A percentile compares a stretch with the other conserved stretches of the same genome.
Conservation (phyloP, 2,329 filamentous ascomycete genomes). For the Colletotrichum costaricense region DNA sequence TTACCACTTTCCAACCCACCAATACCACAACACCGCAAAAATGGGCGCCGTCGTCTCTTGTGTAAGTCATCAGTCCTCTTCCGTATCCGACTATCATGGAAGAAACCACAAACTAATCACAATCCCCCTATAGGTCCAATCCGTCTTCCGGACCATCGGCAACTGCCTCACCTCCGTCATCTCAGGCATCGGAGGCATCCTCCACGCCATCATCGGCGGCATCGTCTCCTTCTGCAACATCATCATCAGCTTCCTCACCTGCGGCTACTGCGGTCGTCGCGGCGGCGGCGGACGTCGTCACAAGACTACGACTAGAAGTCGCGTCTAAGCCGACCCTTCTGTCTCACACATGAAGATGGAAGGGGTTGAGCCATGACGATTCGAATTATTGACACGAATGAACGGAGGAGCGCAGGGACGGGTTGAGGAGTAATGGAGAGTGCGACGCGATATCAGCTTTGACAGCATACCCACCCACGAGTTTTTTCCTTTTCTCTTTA, state of each 20-base stretch:
- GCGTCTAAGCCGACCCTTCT: constrained; percentile 42
- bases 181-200: constrained; percentile 72
- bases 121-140: constrained; percentile 58
- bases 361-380: neutral
- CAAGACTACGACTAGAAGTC: constrained; percentile 44
- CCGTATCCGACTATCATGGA: constrained; percentile 30
- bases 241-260: constrained; percentile 74
- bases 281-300: constrained; percentile 43
- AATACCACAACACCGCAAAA: constrained; percentile 47
- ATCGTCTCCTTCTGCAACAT: constrained; percentile 74
- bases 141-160: constrained; percentile 73
- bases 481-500: neutral
- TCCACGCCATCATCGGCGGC: constrained; percentile 75
- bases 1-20: constrained; percentile 23
- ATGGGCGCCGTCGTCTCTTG: constrained; percentile 90
- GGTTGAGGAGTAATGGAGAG: neutral
- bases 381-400: neutral
- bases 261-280: constrained; percentile 55
- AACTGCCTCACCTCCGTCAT: constrained; percentile 75
- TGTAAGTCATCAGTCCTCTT: constrained; percentile 64
- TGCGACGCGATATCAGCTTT: neutral
- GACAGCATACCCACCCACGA: constrained; percentile 6
- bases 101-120: constrained; percentile 19
- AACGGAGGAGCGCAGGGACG: neutral
- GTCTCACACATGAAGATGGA: neutral